Base-by-base conservation (phyloP, 208 protist species). In the Acanthamoeba triangularis region DNA sequence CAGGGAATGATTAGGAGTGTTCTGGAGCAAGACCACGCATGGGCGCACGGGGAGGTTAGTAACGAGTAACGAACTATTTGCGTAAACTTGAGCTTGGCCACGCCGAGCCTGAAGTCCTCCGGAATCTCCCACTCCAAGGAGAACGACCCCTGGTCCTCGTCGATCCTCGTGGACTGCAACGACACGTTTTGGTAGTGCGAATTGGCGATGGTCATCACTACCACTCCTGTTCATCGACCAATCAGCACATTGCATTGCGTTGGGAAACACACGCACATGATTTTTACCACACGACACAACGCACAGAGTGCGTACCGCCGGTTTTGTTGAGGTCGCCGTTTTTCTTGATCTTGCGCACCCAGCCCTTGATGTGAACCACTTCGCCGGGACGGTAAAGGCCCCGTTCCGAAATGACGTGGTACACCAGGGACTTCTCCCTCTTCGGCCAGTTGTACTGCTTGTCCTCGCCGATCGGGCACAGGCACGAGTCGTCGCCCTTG, bases 301-400 rank as follows among this genome's bases (percentile, higher is more conserved):
- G n/a, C n/a, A n/a, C n/a, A n/a, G n/a, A n/a, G n/a, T n/a, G n/a
- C n/a, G 18, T 84, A 84, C 74, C 74, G 13, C 14, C 20, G 54
- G 44, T 52, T 61, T 23, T 30, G 52, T 59, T 33, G 35, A 90
- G 47, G 23, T 90, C 49, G 47, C 82, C 82, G 33, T 59, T 44
- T 30, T 67, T 59, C 8, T 14, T 41, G 6, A 90, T 3, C 82
- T 90, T 90, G 25, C 82, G 82, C 18, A 90, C 54, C 82, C 82
- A 90, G 14, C 82, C 82, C 16, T 65, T 3, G 33, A 90, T 44
- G 4, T 10, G 20, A n/a, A 25, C 82, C 2, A 18, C 25, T 37
- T 90, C 82, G 28, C 82, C 82, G 25, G 82, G 82, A 3, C 49
- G 82, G 30, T 90, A 90, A 30, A 90, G 56, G 2, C 54, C 82